Base-by-base conservation (phyloP, 1,284 basidiomycete species). In the Naganishia sp. region DNA sequence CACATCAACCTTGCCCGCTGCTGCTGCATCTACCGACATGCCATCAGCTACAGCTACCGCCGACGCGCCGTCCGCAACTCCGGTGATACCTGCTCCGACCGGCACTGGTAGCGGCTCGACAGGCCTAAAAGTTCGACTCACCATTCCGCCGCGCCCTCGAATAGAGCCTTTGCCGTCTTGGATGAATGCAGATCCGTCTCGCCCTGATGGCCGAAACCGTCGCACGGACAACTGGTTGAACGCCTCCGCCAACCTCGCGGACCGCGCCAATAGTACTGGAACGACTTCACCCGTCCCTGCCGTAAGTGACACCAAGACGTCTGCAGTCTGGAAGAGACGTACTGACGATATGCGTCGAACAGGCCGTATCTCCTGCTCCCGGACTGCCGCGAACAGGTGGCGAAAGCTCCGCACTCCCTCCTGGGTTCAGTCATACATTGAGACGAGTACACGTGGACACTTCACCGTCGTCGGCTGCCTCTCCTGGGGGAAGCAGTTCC, bases 101-200 rank as follows among this genome's bases (percentile, higher is more conserved):
- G 47, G 21, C 2, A n/a, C 3, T 21, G 28, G 31, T 17, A 18
- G 35, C n/a, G 47, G 23, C 18, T 28, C 32, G 10, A 39, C 52
- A 6, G 35, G 58, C 17, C 58, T 61, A 17, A 50, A 41, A 42
- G 58, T 61, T 2, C 47, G 47, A 15, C 35, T 61, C 4, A 61
- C 47, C 17, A 21, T 61, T 39, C 58, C 58, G 15, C 58, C 58
- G 10, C 46, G 58, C 10, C 58, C 58, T 18, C 47, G 47, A 23
- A 61, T 61, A 50, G 58, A 61, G 15, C 58, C 58, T 17, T n/a
- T 61, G 35, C 58, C 58, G 6, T 49, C 47, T 17, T 61, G 58
- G 58, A 61, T 61, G 58, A 51, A 61, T 28, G 47, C 47, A 39
- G 35, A 25, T 13, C 42, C 55, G 11, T 57, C 42, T 21, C 55